phyloP scores from a whole-genome alignment of 495 filamentous ascomycete species.

The Chaetomium fimeti region DNA sequence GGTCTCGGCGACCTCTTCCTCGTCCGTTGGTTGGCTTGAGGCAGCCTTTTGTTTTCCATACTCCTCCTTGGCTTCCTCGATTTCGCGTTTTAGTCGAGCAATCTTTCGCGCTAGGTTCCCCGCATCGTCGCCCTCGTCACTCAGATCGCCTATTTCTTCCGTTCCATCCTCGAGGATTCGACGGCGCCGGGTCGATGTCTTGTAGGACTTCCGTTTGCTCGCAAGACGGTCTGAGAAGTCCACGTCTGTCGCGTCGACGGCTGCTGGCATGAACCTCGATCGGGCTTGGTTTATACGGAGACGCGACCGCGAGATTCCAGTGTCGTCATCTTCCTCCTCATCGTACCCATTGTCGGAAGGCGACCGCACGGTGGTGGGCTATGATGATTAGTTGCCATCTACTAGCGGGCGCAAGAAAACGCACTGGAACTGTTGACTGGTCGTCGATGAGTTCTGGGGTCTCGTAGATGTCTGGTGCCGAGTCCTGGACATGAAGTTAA shows the following conservation, averaged over 20 bases:
- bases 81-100: constrained; percentile 71
- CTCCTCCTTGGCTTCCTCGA: constrained; percentile 73
- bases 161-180: constrained; percentile 59
- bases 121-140: constrained; percentile 59
- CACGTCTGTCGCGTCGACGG: constrained; percentile 68
- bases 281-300: constrained; percentile 75
- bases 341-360: constrained; percentile 64
- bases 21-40: constrained; percentile 31
- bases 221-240: constrained; percentile 82
- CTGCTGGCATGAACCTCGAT: constrained; percentile 70
- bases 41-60: constrained; percentile 53
- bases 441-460: constrained; percentile 89
- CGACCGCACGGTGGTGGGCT: constrained; percentile 66
- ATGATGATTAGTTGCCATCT: constrained; percentile 23
- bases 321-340: constrained; percentile 60
- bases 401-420: constrained; percentile 22
- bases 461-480: constrained; percentile 90
- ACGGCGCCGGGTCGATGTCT: constrained; percentile 63
- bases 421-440: constrained; percentile 75
- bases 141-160: constrained; percentile 64
- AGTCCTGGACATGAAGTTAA: constrained; percentile 58
- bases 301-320: constrained; percentile 69
- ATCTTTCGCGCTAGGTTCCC: constrained; percentile 73
- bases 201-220: constrained; percentile 76
- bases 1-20: constrained; percentile 35